phyloP scores from a whole-genome alignment of 768 basidiomycete species.

The Lentinula aciculospora region DNA sequence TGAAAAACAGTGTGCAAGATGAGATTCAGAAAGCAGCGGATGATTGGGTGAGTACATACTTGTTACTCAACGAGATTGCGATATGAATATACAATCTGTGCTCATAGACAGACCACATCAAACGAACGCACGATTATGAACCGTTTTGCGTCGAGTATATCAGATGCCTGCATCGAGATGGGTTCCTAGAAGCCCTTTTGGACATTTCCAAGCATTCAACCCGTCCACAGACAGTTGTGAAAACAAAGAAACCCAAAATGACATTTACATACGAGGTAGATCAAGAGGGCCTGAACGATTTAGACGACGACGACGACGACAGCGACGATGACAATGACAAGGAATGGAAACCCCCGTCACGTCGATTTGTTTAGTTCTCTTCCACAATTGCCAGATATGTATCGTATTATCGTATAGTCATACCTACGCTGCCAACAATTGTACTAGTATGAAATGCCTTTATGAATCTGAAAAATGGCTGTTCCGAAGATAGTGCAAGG shows the following conservation, averaged over 20 bases:
- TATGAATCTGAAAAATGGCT: conserved; percentile 18
- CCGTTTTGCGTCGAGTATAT: conserved; percentile 50
- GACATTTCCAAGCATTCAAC: conserved; percentile 11
- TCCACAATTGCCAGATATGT: neutral
- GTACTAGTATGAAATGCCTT: neutral
- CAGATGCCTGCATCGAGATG: conserved; percentile 36
- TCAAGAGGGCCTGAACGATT: neutral
- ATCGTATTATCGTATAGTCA: neutral
- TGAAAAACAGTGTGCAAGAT: conserved; percentile 41
- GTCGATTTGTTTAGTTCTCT: neutral
- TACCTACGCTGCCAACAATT: neutral
- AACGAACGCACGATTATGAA: conserved; percentile 59
- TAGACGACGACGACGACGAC: neutral
- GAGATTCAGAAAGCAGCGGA: conserved; percentile 37
- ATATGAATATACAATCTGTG: neutral
- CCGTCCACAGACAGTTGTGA: neutral
- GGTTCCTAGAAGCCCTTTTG: conserved; percentile 37
- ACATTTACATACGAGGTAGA: neutral
- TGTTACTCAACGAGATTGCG: neutral
- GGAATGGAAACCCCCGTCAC: neutral
- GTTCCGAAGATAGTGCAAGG: conserved; percentile 43
- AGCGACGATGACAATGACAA: neutral
- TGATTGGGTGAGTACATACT: conserved; percentile 35
- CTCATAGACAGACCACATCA: conserved; percentile 47
- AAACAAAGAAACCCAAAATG: neutral